A percentile compares a stretch with the other conserved stretches of the same genome.
Conservation (phyloP, 768 basidiomycete genomes). For the Pleurotus salmoneostramineus region DNA sequence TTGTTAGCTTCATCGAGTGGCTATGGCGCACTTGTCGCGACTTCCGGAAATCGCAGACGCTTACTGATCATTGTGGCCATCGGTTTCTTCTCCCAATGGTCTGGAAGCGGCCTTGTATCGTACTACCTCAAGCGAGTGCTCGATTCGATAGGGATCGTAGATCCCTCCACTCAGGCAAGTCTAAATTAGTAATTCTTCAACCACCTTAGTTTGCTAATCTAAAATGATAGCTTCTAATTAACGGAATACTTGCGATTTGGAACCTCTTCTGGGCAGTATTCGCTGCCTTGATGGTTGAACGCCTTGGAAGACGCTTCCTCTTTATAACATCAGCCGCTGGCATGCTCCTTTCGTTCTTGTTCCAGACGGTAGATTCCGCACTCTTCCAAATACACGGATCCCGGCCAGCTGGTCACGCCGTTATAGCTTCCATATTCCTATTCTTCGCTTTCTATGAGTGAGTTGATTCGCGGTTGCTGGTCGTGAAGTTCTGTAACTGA, state of each 20-base stretch:
- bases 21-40: slow-evolving; percentile 66
- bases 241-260: slow-evolving; percentile 82
- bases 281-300: slow-evolving; percentile 62
- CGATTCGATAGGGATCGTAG: slow-evolving; percentile 60
- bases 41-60: slow-evolving; percentile 70
- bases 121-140: slow-evolving; percentile 80
- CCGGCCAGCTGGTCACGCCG: slow-evolving; percentile 53
- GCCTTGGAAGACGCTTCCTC: slow-evolving; percentile 63
- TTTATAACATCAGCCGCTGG: slow-evolving; percentile 56
- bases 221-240: slow-evolving; percentile 66
- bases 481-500: background rate
- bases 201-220: background rate
- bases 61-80: slow-evolving; percentile 73
- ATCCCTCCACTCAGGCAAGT: slow-evolving; percentile 41
- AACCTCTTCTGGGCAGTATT: slow-evolving; percentile 61
- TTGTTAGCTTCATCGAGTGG: slow-evolving; percentile 47
- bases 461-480: slow-evolving; percentile 12
- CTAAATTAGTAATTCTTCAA: slow-evolving; percentile 10
- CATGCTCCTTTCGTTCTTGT: slow-evolving; percentile 64
- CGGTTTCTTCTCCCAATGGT: slow-evolving; percentile 86
- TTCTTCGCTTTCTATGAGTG: slow-evolving; percentile 78
- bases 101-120: slow-evolving; percentile 79
- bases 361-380: slow-evolving; percentile 67
- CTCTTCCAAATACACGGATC: slow-evolving; percentile 41
- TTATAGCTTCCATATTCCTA: slow-evolving; percentile 83